A percentile compares a stretch with the other conserved stretches of the same genome.
Conservation (phyloP, 2,329 filamentous ascomycete genomes). For the Raffaelea albimanens region DNA sequence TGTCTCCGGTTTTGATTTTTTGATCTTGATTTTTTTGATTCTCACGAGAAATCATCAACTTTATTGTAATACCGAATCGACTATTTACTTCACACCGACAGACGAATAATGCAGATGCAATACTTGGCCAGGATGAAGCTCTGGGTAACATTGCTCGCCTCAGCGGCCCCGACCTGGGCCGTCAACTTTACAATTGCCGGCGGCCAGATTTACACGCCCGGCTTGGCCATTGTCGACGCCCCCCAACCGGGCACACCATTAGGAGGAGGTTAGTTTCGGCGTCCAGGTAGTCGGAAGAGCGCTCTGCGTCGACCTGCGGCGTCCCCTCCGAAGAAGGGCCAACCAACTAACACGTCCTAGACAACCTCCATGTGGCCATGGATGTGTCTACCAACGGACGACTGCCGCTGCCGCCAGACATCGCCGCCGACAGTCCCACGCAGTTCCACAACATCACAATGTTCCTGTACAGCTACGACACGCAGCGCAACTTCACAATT, state of each 20-base stretch:
- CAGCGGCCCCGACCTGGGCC: no score
- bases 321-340: no score
- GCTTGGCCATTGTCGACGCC: constrained; percentile 56
- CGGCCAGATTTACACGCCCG: constrained; percentile 61
- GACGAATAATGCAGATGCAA: no score
- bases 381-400: constrained; percentile 58
- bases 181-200: constrained; percentile 47
- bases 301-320: no score
- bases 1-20: no score
- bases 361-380: constrained; percentile 53
- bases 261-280: constrained; percentile 39
- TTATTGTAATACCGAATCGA: no score
- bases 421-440: constrained; percentile 39
- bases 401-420: constrained; percentile 47
- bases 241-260: constrained; percentile 56
- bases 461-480: constrained; percentile 56
- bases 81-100: no score
- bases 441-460: constrained; percentile 55
- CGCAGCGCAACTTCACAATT: constrained; percentile 57
- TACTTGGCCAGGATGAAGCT: neutral
- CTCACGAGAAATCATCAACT: no score
- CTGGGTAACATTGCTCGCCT: no score
- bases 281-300: neutral
- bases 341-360: constrained; percentile 19
- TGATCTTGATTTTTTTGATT: no score